Conservation (phyloP, 805 yeast genomes). For the Candida hungchunana region DNA sequence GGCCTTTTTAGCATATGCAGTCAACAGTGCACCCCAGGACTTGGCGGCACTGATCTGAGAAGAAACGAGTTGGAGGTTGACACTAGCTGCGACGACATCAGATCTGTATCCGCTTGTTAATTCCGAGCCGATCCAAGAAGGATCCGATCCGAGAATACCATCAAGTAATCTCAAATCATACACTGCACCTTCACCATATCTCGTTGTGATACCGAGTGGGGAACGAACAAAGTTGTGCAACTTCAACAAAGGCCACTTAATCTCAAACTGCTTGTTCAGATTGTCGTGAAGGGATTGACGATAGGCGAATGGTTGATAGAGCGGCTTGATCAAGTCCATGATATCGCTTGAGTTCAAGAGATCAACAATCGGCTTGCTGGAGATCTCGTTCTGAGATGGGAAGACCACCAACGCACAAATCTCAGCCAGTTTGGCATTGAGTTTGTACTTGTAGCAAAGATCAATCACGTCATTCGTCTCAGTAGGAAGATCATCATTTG, state of each 20-base stretch:
- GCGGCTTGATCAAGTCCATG: constrained; percentile 28
- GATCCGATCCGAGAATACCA: constrained; percentile 41
- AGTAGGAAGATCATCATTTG: constrained; percentile 5
- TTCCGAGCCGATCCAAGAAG: constrained; percentile 38
- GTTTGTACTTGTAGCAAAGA: constrained; percentile 49
- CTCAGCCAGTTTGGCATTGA: constrained; percentile 67
- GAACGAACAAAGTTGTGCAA: constrained; percentile 51
- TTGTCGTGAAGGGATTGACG: constrained; percentile 42
- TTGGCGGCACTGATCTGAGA: constrained; percentile 69
- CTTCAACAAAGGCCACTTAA: constrained; percentile 42
- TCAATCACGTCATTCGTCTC: constrained; percentile 27
- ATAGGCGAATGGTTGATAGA: constrained; percentile 43
- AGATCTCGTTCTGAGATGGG: constrained; percentile 44
- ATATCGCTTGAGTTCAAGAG: constrained; percentile 38
- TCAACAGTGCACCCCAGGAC: constrained; percentile 73
- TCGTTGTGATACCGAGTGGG: constrained; percentile 39
- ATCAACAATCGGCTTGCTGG: constrained; percentile 39
- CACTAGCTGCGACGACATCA: constrained; percentile 52
- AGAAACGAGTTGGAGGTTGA: constrained; percentile 57
- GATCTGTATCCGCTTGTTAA: constrained; percentile 35
- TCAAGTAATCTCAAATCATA: constrained; percentile 66
- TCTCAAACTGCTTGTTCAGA: constrained; percentile 41
- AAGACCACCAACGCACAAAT: constrained; percentile 69
- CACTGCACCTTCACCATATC: constrained; percentile 48
- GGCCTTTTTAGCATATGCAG: constrained; percentile 53